These are phyloP conservation scores for Leccinum pachyderme DNA, from an alignment of 1,284 basidiomycete species.

Conservation along the genomic window DNA sequence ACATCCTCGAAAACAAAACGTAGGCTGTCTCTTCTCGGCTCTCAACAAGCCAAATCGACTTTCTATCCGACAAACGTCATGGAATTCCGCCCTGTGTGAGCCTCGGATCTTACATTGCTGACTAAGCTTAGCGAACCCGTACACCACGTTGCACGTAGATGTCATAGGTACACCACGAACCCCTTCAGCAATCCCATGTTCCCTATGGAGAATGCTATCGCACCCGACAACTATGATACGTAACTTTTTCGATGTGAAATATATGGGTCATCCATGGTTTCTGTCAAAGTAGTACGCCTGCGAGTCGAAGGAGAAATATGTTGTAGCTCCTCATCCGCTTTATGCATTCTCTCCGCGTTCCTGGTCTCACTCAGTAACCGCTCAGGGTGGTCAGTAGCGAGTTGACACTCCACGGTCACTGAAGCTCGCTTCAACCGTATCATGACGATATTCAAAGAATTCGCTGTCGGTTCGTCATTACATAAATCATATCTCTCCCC, in stretches of 20 bases:
- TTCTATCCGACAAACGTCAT: not conserved
- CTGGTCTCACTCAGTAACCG: not conserved
- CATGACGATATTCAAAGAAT: not conserved
- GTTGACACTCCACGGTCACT: not conserved
- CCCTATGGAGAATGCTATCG: not conserved
- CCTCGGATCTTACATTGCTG: not conserved
- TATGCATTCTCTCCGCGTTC: not conserved
- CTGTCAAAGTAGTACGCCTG: too few relatives aligned
- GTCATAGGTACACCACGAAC: not conserved
- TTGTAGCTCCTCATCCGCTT: too few relatives aligned
- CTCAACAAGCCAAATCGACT: not conserved
- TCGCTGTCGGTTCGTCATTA: not conserved
- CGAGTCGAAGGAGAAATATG: too few relatives aligned
- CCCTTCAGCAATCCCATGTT: not conserved
- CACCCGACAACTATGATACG: not conserved
- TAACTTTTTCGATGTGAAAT: not conserved
- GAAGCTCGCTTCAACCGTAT: not conserved
- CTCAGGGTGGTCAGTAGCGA: not conserved
- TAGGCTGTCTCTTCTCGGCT: not conserved
- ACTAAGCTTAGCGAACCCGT: not conserved
- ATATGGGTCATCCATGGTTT: not conserved
- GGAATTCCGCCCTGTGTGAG: not conserved
- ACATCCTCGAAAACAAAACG: not conserved
- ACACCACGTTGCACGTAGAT: not conserved
- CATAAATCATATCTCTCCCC: not conserved